These are phyloP conservation scores for Termitomyces sp. DNA, from an alignment of 768 basidiomycete genomes.

Conservation along the genomic window DNA sequence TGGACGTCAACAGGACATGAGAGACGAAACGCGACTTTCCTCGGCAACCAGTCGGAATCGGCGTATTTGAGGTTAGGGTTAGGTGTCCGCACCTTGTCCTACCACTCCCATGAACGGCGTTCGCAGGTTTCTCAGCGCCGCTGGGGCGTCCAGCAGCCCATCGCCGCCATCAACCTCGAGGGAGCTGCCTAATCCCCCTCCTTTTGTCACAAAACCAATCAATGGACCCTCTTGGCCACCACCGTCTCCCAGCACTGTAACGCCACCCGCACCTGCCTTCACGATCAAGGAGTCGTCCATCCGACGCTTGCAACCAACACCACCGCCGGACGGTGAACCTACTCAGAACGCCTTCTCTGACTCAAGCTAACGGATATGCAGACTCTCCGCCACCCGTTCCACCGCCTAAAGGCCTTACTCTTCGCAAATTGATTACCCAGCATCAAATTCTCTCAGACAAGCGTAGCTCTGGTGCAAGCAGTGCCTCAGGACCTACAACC, in stretches of 20 bases:
- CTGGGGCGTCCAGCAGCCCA: slow-evolving; percentile 19
- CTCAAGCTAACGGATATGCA: slow-evolving; percentile 18
- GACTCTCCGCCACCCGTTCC: slow-evolving; percentile 12
- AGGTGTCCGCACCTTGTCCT: slow-evolving; percentile 3
- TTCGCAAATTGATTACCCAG: slow-evolving; percentile 8
- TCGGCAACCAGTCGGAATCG: slow-evolving; percentile 1
- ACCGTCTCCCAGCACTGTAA: slow-evolving; percentile 27
- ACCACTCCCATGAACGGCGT: slow-evolving; percentile 58
- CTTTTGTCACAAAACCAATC: slow-evolving; percentile 17
- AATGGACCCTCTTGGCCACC: slow-evolving; percentile 41
- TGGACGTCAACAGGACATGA: slow-evolving; percentile 21
- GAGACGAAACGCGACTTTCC: not conserved
- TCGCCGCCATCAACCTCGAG: slow-evolving; percentile 18
- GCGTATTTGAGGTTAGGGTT: slow-evolving; percentile 14
- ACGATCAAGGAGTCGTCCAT: slow-evolving; percentile 41
- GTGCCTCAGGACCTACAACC: slow-evolving; percentile 37
- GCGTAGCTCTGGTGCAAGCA: slow-evolving; percentile 17
- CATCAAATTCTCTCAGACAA: slow-evolving; percentile 24
- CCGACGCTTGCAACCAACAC: slow-evolving; percentile 22
- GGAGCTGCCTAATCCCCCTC: slow-evolving; percentile 15
- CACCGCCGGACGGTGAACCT: slow-evolving; percentile 17
- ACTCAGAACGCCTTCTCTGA: slow-evolving; percentile 15
- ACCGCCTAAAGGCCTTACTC: slow-evolving; percentile 8
- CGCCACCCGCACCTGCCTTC: slow-evolving; percentile 33
- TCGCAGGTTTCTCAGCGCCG: slow-evolving; percentile 53